Evolutionary conservation across 257 asterid species (phyloP).

Genomic region (Nemophila menziesii): DNA sequence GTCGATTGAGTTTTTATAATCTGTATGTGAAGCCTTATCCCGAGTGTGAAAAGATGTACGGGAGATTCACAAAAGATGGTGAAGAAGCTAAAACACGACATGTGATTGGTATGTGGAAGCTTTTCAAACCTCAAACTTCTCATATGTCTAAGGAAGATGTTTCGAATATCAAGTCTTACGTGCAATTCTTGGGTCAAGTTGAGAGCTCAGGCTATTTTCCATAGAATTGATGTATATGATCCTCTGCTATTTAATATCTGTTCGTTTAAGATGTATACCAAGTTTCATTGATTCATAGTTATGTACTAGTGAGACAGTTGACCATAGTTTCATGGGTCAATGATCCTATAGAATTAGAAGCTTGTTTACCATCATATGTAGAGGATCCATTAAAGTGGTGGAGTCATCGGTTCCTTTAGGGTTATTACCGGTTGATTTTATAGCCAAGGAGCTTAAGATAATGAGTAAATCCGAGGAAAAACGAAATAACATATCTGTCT

Average conservation of each 20-base stretch:
- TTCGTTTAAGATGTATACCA: no score
- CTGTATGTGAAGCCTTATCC: constrained; percentile 88
- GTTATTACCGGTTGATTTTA: constrained; percentile 61
- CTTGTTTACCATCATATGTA: no score
- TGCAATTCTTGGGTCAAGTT: constrained; percentile 33
- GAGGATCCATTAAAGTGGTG: constrained; percentile 35
- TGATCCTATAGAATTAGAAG: no score
- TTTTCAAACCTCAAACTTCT: constrained; percentile 47
- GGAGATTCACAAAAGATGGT: constrained; percentile 33
- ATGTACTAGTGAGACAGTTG: no score
- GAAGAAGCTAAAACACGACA: constrained; percentile 29
- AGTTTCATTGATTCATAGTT: no score
- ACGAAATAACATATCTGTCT: not conserved
- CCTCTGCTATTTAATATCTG: no score
- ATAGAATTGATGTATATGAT: no score
- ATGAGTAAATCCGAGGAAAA: constrained; percentile 19
- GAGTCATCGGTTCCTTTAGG: constrained; percentile 56
- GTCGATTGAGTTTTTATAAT: constrained; percentile 74
- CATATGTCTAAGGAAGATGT: constrained; percentile 33
- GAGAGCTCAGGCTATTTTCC: not conserved
- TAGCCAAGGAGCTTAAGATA: constrained; percentile 34
- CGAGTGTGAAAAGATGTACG: constrained; percentile 69
- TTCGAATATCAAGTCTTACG: constrained; percentile 31
- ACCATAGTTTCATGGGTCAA: no score
- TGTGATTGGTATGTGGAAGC: constrained; percentile 86